A percentile compares a stretch with the other conserved stretches of the same genome.
Conservation (phyloP, 2,329 filamentous ascomycete species). For the Nemania sp. region DNA sequence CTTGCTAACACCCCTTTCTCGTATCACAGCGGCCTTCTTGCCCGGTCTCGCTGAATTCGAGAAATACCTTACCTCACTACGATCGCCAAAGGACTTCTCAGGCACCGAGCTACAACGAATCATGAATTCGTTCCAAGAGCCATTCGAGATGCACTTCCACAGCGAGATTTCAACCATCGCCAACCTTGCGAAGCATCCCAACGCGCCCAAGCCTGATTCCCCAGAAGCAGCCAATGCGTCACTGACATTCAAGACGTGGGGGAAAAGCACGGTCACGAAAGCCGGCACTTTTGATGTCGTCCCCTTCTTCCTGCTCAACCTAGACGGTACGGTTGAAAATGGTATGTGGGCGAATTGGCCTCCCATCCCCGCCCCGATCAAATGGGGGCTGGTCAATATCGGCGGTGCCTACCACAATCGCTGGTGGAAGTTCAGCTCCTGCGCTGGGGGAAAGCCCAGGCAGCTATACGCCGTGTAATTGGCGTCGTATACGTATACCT, state of each 20-base stretch:
- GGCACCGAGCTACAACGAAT: slow-evolving; percentile 60
- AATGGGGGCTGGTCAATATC: slow-evolving; percentile 70
- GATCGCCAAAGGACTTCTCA: slow-evolving; percentile 58
- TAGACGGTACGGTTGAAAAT: slow-evolving; percentile 69
- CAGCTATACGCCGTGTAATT: slow-evolving; percentile 63
- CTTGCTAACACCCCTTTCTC: slow-evolving; percentile 10
- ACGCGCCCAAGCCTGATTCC: slow-evolving; percentile 61
- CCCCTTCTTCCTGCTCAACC: slow-evolving; percentile 73
- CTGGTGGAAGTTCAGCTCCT: slow-evolving; percentile 76
- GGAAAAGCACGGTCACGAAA: slow-evolving; percentile 72
- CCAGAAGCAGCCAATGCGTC: slow-evolving; percentile 60
- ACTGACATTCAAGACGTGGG: slow-evolving; percentile 69
- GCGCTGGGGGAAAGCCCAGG: slow-evolving; percentile 63
- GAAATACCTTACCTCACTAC: slow-evolving; percentile 61
- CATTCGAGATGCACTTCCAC: slow-evolving; percentile 68
- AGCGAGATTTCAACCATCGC: slow-evolving; percentile 66
- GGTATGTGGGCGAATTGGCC: slow-evolving; percentile 73
- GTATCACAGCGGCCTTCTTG: slow-evolving; percentile 60
- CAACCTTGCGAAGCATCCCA: slow-evolving; percentile 61
- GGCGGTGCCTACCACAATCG: slow-evolving; percentile 66
- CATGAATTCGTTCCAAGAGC: slow-evolving; percentile 62
- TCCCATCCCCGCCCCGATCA: slow-evolving; percentile 70
- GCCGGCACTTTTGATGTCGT: slow-evolving; percentile 70
- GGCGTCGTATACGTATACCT: not conserved
- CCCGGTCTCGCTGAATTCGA: slow-evolving; percentile 64